These are phyloP conservation scores for Tolypocladium album DNA, from an alignment of 2,329 filamentous ascomycete genomes.

Conservation along the genomic window DNA sequence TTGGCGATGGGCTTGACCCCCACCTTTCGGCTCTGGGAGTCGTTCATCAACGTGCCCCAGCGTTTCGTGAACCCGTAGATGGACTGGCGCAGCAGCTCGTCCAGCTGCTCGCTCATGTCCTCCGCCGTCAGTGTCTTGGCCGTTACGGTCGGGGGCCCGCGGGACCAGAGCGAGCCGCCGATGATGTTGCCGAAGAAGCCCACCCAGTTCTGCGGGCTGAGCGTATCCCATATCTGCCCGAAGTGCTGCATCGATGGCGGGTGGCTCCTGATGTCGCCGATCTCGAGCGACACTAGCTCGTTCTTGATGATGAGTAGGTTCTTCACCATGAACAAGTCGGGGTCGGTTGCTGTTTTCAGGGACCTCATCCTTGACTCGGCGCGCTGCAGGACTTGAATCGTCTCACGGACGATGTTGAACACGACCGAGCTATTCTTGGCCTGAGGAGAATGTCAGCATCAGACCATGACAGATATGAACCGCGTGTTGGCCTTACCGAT, in stretches of 20 bases:
- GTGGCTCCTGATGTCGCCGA: conserved; percentile 55
- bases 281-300: conserved; percentile 91
- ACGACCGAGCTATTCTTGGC: conserved; percentile 42
- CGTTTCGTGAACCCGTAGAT: conserved; percentile 53
- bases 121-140: conserved; percentile 33
- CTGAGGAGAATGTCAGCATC: conserved; percentile 10
- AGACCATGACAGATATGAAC: background rate
- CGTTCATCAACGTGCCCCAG: conserved; percentile 42
- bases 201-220: conserved; percentile 46
- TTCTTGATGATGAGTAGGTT: conserved; percentile 94
- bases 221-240: conserved; percentile 52
- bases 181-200: conserved; percentile 49
- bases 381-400: conserved; percentile 69
- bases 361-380: conserved; percentile 63
- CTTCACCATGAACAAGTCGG: conserved; percentile 86
- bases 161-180: conserved; percentile 41
- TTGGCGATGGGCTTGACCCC: conserved; percentile 40
- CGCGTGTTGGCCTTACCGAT: conserved; percentile 35
- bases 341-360: conserved; percentile 51
- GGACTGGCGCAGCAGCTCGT: conserved; percentile 49
- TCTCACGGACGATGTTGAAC: conserved; percentile 75
- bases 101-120: conserved; percentile 54
- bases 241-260: conserved; percentile 46
- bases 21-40: conserved; percentile 34
- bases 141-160: conserved; percentile 21